These are phyloP conservation scores for Globisporangium acanthophoron DNA, from an alignment of 352 stramenopile genomes.

Conservation along the genomic window DNA sequence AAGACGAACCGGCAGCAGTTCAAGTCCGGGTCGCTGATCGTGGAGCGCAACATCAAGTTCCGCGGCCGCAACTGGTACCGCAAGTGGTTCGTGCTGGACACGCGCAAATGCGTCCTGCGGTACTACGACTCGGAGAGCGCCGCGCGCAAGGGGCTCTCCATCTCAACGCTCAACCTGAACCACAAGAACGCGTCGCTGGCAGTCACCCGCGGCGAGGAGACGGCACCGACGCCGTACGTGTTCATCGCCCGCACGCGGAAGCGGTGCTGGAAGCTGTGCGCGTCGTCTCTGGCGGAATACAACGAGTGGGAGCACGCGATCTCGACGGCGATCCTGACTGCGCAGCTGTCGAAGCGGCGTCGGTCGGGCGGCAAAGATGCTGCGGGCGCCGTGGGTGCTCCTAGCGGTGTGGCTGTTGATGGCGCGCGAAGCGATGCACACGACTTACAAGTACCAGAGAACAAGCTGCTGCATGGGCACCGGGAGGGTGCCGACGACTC, in stretches of 20 bases:
- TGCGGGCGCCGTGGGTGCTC: neutral
- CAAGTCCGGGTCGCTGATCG: slow-evolving; percentile 55
- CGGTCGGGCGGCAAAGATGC: slow-evolving; percentile 10
- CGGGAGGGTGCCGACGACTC: slow-evolving; percentile 4
- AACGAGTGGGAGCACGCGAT: slow-evolving; percentile 76
- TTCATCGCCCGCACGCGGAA: slow-evolving; percentile 63
- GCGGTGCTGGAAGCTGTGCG: slow-evolving; percentile 69
- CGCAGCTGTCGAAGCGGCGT: slow-evolving; percentile 41
- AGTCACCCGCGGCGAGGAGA: slow-evolving; percentile 58
- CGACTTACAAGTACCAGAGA: neutral
- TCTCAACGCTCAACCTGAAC: slow-evolving; percentile 57
- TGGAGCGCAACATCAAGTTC: slow-evolving; percentile 70
- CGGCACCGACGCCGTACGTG: slow-evolving; percentile 58
- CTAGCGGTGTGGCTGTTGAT: neutral
- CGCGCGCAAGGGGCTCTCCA: slow-evolving; percentile 44
- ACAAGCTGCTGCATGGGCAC: slow-evolving; percentile 4
- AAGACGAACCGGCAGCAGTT: slow-evolving; percentile 19
- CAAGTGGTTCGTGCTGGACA: slow-evolving; percentile 77
- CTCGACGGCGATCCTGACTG: slow-evolving; percentile 55
- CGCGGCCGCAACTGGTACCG: slow-evolving; percentile 69
- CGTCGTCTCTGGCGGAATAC: slow-evolving; percentile 41
- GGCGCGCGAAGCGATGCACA: too few species aligned
- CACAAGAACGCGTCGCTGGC: slow-evolving; percentile 59
- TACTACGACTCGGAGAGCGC: slow-evolving; percentile 73
- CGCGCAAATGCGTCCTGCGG: slow-evolving; percentile 48